Base-by-base conservation (phyloP, 1,284 basidiomycete species). In the Singerocomus inundabilis region DNA sequence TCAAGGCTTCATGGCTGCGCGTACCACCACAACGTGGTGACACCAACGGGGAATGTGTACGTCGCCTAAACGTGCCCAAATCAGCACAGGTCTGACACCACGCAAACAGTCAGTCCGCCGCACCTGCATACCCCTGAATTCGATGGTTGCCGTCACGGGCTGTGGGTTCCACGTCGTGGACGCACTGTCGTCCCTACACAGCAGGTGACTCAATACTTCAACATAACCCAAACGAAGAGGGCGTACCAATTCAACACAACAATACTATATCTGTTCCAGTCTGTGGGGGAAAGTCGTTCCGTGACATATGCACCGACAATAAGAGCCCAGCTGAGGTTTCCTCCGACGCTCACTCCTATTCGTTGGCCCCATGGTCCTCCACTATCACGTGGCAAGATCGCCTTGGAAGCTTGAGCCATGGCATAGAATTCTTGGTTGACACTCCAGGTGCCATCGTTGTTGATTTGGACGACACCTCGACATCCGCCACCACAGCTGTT, bases 371-470 rank as follows among this genome's bases (percentile, higher is more conserved):
- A 87, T 0, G 85, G 83, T 1, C 88, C 87, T 3, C 80, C 82
- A 0, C 61, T 59, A 46, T 89, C 87, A 46, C 80, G 78, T 0
- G 87, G 88, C 16, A 85, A 70, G 54, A 86, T 77, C 1, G 84
- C 87, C 60, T 86, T 86, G 18, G 83, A 84, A 0, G 81, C 81
- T 50, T 89, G 86, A 2, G 84, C 85, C 79, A 88, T 84, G 0
- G 81, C 68, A 53, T 86, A 89, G 67, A 84, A 87, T 66, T 89
- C 87, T 67, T 88, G 84, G 60, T 89, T 88, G 25, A 82, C 69
- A 33, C 69, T 77, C 63, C 80, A 88, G 44, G 70, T 77, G 6
- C 82, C 82, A 52, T 79, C 77, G 48, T 69, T 79, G 59, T 85
- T 85, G 46, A 89, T 72, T 16, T 80, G 80, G 1, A 80, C 82